Evolutionary conservation across 1,284 basidiomycete species (phyloP).

Genomic region (Serendipita sp.): DNA sequence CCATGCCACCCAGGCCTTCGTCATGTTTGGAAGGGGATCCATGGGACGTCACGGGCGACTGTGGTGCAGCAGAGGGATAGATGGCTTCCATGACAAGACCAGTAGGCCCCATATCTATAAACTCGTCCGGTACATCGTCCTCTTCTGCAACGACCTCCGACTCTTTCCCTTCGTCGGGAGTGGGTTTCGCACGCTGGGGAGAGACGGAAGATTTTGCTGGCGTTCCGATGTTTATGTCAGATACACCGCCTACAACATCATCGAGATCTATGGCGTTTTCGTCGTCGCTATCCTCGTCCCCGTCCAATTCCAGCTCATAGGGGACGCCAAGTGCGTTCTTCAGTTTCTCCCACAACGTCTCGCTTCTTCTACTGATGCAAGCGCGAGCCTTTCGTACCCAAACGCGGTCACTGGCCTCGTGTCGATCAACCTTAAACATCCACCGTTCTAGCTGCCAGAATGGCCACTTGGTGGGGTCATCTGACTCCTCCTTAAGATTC

Average conservation of each 20-base stretch:
- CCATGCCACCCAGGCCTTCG: conserved; percentile 18
- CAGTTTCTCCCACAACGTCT: conserved; percentile 69
- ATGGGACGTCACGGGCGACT: not conserved
- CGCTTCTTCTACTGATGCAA: conserved; percentile 53
- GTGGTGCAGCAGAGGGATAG: conserved; percentile 9
- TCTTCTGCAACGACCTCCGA: conserved; percentile 14
- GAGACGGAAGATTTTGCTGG: not conserved
- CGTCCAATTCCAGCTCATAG: conserved; percentile 52
- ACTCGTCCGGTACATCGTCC: conserved; percentile 13
- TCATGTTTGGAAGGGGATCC: conserved; percentile 9
- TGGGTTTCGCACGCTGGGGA: not conserved
- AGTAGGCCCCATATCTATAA: conserved; percentile 21
- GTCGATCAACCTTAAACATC: conserved; percentile 45
- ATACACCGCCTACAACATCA: not conserved
- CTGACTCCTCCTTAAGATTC: conserved; percentile 16
- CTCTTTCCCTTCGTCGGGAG: not conserved
- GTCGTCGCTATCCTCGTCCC: conserved; percentile 24
- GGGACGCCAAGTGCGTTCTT: conserved; percentile 67
- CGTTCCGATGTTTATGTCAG: not conserved
- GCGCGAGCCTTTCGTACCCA: conserved; percentile 52
- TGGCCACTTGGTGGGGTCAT: conserved; percentile 41
- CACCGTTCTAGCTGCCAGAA: conserved; percentile 43
- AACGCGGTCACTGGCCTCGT: conserved; percentile 39
- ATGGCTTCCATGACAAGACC: conserved; percentile 17
- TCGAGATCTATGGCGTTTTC: conserved; percentile 3